Base-by-base conservation (phyloP, 306 rosid genomes). In the Fragaria vesca region DNA sequence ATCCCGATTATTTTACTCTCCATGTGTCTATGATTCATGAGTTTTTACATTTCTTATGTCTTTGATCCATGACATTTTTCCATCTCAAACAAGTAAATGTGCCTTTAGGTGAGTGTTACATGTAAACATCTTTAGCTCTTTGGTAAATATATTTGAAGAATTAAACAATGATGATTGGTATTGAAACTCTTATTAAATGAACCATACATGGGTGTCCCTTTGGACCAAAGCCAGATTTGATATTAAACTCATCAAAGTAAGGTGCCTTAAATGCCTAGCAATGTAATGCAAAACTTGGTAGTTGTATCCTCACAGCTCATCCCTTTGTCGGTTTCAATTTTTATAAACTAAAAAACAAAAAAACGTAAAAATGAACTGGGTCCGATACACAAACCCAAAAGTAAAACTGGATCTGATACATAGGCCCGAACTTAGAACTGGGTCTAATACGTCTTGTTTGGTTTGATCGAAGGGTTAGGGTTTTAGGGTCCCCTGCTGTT, bases 391-490 rank as follows among this genome's bases (percentile, higher is more conserved):
- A 48, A 4, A 2, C 18, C 54, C 18, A 12, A 8, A 43, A 15
- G 6, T 48, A 15, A 1, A 12, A 48, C 1, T 4, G 54, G 54
- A 48, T 15, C 54, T 3, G 8, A 51, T 17, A 17, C n/a, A 51
- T 16, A 17, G 55, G 55, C 55, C 55, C 2, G 8, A 51, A 51
- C 5, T 15, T 46, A 46, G 15, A 46, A 10, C 2, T 42, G 9
- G 45, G 45, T 42, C 45, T 42, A 42, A 5, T 38, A 38, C 8
- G 42, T 5, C 42, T 38, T 38, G 40, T 4, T 36, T 36, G 40
- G 40, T 36, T 36, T 36, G 15, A 18, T 57, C 2, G 13, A 58
- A 10, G 30, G 36, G 26, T 72, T 87, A 85, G 91, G 86, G 89
- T 85, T 88, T 81, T 54, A 63, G 76, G 76, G 66, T 8, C 2